These are phyloP conservation scores for Herpotrichia juniperi DNA, from an alignment of 2,329 filamentous ascomycete genomes.

Conservation along the genomic window DNA sequence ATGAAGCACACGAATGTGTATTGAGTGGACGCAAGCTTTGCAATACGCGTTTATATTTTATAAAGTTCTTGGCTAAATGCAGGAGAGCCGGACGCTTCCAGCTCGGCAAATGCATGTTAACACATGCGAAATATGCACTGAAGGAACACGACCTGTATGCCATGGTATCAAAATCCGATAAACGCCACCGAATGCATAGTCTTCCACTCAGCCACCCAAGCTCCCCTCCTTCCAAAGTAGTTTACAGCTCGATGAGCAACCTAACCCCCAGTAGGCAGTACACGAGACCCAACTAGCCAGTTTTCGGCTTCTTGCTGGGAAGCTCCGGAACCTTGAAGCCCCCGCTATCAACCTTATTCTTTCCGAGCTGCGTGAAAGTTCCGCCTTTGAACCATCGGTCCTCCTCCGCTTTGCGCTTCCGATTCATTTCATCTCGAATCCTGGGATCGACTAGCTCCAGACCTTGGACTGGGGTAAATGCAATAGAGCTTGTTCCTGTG, in stretches of 20 bases:
- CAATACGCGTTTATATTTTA: too few relatives aligned
- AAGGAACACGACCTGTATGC: too few relatives aligned
- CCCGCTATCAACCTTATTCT: slow-evolving; percentile 58
- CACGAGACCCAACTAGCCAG: too few relatives aligned
- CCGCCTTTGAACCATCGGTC: slow-evolving; percentile 97
- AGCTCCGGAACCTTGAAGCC: slow-evolving; percentile 85
- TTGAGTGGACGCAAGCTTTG: too few relatives aligned
- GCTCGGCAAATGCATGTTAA: too few relatives aligned
- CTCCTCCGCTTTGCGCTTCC: slow-evolving; percentile 92
- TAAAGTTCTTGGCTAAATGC: too few relatives aligned
- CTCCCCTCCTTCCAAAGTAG: not conserved
- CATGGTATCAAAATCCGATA: not conserved
- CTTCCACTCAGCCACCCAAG: not conserved
- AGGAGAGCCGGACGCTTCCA: too few relatives aligned
- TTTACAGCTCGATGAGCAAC: not conserved
- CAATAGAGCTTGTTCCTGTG: slow-evolving; percentile 80
- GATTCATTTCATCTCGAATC: slow-evolving; percentile 81
- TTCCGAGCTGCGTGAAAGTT: slow-evolving; percentile 88
- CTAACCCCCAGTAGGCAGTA: too few relatives aligned
- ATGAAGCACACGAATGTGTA: too few relatives aligned
- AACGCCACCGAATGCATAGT: not conserved
- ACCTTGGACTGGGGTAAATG: slow-evolving; percentile 93
- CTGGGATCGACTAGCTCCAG: slow-evolving; percentile 95
- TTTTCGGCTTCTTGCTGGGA: slow-evolving; percentile 70
- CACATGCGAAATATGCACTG: too few relatives aligned